Evolutionary conservation across 495 filamentous ascomycete species (phyloP), one percentile per base, ranked within the genome.

Genomic region (Baudoinia panamericana): DNA sequence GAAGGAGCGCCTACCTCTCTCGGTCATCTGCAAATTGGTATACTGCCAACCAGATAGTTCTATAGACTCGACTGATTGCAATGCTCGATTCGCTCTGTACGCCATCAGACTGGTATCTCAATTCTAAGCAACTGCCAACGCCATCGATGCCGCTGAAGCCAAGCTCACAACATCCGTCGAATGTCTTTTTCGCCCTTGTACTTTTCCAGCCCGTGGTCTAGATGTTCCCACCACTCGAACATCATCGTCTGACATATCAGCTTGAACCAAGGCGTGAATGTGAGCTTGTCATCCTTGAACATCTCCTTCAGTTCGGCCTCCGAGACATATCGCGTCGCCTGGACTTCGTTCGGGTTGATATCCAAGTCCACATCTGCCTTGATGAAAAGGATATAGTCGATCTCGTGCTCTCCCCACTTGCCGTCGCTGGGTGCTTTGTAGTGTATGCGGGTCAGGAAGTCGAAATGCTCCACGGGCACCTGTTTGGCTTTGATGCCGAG

Each of bases 301-400:
- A 87, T 84, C 31, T 66, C 49, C 68, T 83, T 90, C 43, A 99
- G 67, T 43, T 90, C 80, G 9, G 83, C 77, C 23, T 78, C 67
- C 8, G 81, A 76, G 20, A 94, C 90, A 50, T 90, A 96, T 53
- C 72, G 66, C 17, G 77, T 82, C 53, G 79, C 87, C 47, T 73
- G 71, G 20, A 82, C 88, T 65, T 99, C 90, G 62, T 99, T 99
- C 21, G 66, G 68, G 66, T 82, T 99, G 47, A 70, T 57, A 27
- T 78, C 58, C 44, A 94, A 59, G 52, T 92, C 80, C 39, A 94
- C 86, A 52, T 93, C 75, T 25, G 86, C 80, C 63, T 92, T 82
- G 69, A 95, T 95, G 66, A 99, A 93, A 40, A 99, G 78, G 46
- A 99, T 99, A 59, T 99, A 99, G 62, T 99, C 90, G 57, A 99